A percentile compares a stretch with the other conserved stretches of the same genome.
Conservation (phyloP, 2,329 filamentous ascomycete species). For the Clonostachys chloroleuca region DNA sequence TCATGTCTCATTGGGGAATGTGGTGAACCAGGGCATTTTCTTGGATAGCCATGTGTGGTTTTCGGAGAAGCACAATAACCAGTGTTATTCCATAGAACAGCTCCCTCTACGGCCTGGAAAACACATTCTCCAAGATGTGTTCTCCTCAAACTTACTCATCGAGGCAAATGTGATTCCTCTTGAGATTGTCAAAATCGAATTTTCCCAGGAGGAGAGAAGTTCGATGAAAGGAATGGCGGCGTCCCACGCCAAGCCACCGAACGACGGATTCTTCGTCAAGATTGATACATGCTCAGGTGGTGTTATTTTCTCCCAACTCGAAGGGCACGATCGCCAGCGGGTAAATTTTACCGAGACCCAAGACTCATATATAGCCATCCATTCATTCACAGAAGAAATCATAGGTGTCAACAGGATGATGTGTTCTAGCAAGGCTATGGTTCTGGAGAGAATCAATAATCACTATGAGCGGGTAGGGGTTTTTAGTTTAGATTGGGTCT, state of each 20-base stretch:
- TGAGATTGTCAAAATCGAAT: neutral
- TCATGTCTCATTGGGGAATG: neutral
- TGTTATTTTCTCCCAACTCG: neutral
- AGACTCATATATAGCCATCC: neutral
- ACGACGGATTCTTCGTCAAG: neutral
- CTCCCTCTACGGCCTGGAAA: neutral
- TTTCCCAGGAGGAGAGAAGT: neutral
- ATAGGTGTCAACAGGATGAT: neutral
- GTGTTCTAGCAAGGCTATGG: neutral
- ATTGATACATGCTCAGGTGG: neutral
- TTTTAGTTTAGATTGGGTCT: neutral
- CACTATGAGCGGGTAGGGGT: neutral
- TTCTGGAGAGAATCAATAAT: neutral
- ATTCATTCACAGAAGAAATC: neutral
- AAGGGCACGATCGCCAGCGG: neutral
- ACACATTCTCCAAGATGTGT: neutral
- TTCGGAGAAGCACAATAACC: neutral
- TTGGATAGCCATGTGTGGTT: neutral
- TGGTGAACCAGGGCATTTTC: neutral
- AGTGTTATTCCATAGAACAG: neutral
- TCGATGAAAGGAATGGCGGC: neutral
- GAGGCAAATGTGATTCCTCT: neutral
- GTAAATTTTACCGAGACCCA: too few relatives aligned
- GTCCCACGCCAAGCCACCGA: neutral
- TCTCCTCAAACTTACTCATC: neutral